Conservation (phyloP, 371 early-diverging fungal genomes). For the Thermomucor indicae-seudaticae region DNA sequence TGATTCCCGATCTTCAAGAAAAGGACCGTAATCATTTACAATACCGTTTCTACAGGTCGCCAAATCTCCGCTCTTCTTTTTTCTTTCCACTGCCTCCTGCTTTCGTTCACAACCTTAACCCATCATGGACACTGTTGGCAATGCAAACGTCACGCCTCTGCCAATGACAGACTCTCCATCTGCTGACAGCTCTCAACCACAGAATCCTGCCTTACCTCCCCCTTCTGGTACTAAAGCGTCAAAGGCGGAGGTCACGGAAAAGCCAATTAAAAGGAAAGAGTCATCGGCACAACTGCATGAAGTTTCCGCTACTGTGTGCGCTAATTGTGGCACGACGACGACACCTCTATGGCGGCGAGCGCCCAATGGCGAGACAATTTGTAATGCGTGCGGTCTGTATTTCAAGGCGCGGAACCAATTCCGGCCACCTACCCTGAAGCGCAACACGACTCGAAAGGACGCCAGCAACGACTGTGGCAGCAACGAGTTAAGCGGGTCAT, state of each 20-base stretch:
- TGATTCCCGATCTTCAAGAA: no score
- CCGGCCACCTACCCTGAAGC: conserved; percentile 46
- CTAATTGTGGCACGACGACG: conserved; percentile 81
- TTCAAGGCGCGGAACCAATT: conserved; percentile 40
- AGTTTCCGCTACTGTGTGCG: conserved; percentile 38
- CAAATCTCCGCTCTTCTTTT: no score
- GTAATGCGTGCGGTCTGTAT: conserved; percentile 91
- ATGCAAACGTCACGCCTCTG: no score
- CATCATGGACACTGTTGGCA: no score
- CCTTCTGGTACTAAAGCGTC: no score
- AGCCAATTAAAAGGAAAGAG: neutral
- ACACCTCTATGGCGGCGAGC: conserved; percentile 94
- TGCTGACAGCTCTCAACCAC: no score
- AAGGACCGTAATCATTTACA: no score
- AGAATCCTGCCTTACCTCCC: no score
- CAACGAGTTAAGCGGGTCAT: conserved; percentile 42
- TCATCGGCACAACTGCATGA: neutral
- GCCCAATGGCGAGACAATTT: conserved; percentile 76
- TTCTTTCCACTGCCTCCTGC: no score
- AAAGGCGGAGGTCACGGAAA: neutral
- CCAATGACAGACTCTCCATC: no score
- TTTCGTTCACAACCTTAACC: no score
- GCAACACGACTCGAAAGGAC: conserved; percentile 19
- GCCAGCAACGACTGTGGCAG: neutral
- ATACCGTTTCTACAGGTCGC: no score